These are phyloP conservation scores for Talaromyces marneffei DNA, from an alignment of 2,329 filamentous ascomycete genomes.

Conservation along the genomic window DNA sequence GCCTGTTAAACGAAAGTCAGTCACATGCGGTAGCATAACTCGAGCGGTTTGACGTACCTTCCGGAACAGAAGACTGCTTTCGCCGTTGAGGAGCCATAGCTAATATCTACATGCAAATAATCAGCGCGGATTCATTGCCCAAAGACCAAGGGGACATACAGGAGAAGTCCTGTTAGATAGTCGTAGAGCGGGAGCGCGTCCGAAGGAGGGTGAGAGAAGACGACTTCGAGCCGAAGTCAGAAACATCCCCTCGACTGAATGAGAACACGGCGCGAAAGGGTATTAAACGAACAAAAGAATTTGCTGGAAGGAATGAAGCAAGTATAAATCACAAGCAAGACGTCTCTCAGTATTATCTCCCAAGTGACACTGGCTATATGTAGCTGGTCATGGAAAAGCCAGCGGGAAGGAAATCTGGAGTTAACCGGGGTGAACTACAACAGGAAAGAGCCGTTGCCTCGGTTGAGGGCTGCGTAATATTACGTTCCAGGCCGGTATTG, in stretches of 20 bases:
- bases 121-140: neutral
- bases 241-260: slow-evolving; percentile 36
- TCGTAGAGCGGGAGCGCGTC: slow-evolving; percentile 35
- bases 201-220: slow-evolving; percentile 33
- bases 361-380: neutral
- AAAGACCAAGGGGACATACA: neutral
- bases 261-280: neutral
- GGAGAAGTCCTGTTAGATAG: slow-evolving; percentile 25
- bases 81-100: slow-evolving; percentile 36
- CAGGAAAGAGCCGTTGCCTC: slow-evolving; percentile 6
- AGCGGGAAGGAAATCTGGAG: neutral
- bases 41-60: slow-evolving; percentile 32
- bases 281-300: neutral
- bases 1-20: slow-evolving; percentile 36
- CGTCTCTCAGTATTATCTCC: neutral
- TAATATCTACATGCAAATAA: slow-evolving; percentile 25
- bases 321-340: slow-evolving; percentile 5
- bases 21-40: neutral
- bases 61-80: slow-evolving; percentile 41
- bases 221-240: slow-evolving; percentile 40
- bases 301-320: neutral
- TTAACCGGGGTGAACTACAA: slow-evolving; percentile 6
- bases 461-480: neutral
- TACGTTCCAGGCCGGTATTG: neutral
- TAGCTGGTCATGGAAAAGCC: neutral